A percentile compares a stretch with the other conserved stretches of the same genome.
Evolutionary conservation across 768 basidiomycete genomes (phyloP).

Genomic region (Suillus subalutaceus): DNA sequence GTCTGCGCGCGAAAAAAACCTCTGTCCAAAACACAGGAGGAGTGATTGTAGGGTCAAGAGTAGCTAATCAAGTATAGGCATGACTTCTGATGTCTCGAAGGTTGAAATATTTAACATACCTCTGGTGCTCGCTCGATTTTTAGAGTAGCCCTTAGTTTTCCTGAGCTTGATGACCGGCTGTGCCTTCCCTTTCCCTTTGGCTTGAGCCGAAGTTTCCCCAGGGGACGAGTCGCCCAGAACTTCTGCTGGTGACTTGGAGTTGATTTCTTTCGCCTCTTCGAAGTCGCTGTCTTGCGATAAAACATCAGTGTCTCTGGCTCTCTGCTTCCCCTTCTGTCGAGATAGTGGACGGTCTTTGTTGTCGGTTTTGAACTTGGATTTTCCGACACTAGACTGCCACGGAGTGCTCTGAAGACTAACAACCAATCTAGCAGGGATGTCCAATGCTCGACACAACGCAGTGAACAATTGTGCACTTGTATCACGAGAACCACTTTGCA

Average conservation of each 20-base stretch:
- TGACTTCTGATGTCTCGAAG: neutral
- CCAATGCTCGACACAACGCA: constrained; percentile 81
- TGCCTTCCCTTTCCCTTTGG: constrained; percentile 61
- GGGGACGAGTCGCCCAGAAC: neutral
- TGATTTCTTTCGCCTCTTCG: constrained; percentile 28
- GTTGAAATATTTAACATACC: constrained; percentile 10
- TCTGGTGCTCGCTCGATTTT: constrained; percentile 40
- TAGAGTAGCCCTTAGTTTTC: constrained; percentile 53
- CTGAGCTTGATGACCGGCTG: constrained; percentile 60
- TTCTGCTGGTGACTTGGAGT: neutral
- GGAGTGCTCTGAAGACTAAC: constrained; percentile 91
- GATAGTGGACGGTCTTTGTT: constrained; percentile 37
- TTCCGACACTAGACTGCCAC: constrained; percentile 75
- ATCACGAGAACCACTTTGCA: constrained; percentile 81
- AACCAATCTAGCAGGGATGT: constrained; percentile 85
- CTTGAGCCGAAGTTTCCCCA: constrained; percentile 35
- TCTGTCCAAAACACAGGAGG: constrained; percentile 97
- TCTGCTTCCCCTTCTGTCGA: constrained; percentile 5
- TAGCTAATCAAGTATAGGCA: constrained; percentile 26
- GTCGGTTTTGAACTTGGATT: constrained; percentile 47
- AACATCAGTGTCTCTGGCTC: constrained; percentile 16
- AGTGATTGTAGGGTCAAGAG: constrained; percentile 55
- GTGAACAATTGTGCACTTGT: constrained; percentile 91
- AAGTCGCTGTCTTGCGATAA: constrained; percentile 44
- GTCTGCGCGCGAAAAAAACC: constrained; percentile 89